Base-by-base conservation (phyloP, 2,329 filamentous ascomycete species). In the Fusarium tuaranense region DNA sequence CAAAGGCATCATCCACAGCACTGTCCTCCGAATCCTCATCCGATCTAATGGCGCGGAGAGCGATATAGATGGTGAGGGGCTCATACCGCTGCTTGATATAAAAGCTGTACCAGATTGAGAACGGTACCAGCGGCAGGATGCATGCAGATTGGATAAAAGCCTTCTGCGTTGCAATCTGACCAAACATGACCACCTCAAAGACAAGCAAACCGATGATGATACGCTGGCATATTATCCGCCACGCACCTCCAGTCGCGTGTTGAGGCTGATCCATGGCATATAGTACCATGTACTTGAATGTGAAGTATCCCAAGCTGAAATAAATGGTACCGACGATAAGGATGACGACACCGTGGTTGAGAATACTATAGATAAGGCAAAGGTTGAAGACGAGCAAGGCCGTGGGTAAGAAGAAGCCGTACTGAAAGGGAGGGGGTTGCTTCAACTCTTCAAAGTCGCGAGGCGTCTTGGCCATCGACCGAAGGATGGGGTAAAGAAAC, bases 201-300 rank as follows among this genome's bases (percentile, higher is more conserved):
- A 98, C 90, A 4, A 97, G 85, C 12, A 98, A 85, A 1, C 97
- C 97, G 27, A 98, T 86, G 66, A 98, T 90, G 69, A 98, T 89
- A 39, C 97, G 94, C 80, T 97, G 95, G 84, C 95, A 98, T 72
- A 99, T 98, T 89, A 99, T 97, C 59, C 94, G 93, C 97, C 97
- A 99, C 6, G 95, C 95, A 71, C 93, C 92, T 22, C 97, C 97
- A 0, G 96, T 98, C 18, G 95, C 95, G 81, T 98, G 95, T 80
- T 97, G 95, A 18, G 95, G 94, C 81, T 98, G 96, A 78, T 98
- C 95, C 97, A 99, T 99, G 36, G 97, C 95, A 82, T 99, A 99
- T 6, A 99, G 88, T 6, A 99, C 87, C 85, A 99, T 97, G 84
- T 99, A 99, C 82, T 98, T 98, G 89, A 97, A 97, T 36, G 94